phyloP scores from a whole-genome alignment of 2,329 filamentous ascomycete species.

The Talaromyces islandicus region DNA sequence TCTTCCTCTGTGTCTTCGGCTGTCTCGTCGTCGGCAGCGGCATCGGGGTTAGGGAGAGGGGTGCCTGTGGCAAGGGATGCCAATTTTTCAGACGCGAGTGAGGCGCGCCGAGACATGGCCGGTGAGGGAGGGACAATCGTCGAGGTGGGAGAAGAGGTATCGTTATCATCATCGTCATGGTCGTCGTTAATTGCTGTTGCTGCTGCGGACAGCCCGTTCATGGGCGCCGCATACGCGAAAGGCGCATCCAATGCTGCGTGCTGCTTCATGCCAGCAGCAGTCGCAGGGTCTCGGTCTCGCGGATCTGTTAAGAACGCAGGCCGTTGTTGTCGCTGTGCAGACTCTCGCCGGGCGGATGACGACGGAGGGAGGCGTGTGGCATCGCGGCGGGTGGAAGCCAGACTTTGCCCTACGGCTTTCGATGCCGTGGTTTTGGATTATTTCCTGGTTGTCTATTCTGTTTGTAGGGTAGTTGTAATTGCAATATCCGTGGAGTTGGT shows the following conservation, averaged over 20 bases:
- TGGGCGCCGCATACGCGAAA: neutral
- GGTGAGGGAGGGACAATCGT: constrained; percentile 24
- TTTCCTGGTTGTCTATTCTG: too few species aligned
- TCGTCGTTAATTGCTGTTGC: neutral
- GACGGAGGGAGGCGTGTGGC: constrained; percentile 26
- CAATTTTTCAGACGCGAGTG: neutral
- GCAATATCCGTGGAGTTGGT: neutral
- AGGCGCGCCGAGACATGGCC: constrained; percentile 16
- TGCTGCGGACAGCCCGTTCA: neutral
- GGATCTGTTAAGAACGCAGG: constrained; percentile 9
- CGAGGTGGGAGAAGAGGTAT: constrained; percentile 21
- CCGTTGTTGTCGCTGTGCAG: constrained; percentile 10
- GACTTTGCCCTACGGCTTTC: constrained; percentile 31
- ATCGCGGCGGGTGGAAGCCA: constrained; percentile 36
- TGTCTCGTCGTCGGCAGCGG: neutral
- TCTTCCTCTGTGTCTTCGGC: neutral
- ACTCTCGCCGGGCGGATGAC: constrained; percentile 15
- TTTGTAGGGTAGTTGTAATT: neutral
- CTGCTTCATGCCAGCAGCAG: neutral
- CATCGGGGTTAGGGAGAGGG: neutral
- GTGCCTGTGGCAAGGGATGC: neutral
- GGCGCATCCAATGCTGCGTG: neutral
- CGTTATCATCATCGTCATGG: constrained; percentile 21
- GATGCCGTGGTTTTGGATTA: constrained; percentile 13
- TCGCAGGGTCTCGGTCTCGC: neutral